Evolutionary conservation across 2,329 filamentous ascomycete species (phyloP).

Genomic region (Ramularia endophylla): DNA sequence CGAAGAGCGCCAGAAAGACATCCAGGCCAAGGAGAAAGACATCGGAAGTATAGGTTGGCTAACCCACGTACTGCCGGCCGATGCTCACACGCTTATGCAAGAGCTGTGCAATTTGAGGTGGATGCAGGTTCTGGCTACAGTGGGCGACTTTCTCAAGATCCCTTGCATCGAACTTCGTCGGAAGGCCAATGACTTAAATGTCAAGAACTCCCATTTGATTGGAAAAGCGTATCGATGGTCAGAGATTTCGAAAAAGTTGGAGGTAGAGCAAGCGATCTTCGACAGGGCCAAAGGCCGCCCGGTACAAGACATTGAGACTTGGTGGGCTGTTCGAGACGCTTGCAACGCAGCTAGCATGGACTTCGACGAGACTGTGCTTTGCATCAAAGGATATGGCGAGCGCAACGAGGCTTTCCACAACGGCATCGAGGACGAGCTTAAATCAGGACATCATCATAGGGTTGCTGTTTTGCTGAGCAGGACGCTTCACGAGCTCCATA

Average conservation of each 20-base stretch:
- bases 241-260: neutral
- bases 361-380: neutral
- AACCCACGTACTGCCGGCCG: neutral
- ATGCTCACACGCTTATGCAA: neutral
- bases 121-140: neutral
- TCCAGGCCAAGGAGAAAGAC: neutral
- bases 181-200: neutral
- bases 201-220: neutral
- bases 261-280: neutral
- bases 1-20: neutral
- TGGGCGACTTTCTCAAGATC: neutral
- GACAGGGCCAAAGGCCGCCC: neutral
- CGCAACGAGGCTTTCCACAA: neutral
- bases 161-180: neutral
- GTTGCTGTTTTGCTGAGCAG: neutral
- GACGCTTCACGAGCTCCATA: neutral
- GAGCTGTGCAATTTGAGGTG: neutral
- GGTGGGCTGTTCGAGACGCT: neutral
- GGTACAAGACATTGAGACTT: neutral
- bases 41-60: neutral
- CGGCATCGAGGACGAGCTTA: neutral
- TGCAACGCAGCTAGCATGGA: neutral
- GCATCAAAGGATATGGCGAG: neutral
- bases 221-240: neutral
- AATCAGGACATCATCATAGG: neutral